Conservation (phyloP, 1,284 basidiomycete species). For the Gomphus sp. region DNA sequence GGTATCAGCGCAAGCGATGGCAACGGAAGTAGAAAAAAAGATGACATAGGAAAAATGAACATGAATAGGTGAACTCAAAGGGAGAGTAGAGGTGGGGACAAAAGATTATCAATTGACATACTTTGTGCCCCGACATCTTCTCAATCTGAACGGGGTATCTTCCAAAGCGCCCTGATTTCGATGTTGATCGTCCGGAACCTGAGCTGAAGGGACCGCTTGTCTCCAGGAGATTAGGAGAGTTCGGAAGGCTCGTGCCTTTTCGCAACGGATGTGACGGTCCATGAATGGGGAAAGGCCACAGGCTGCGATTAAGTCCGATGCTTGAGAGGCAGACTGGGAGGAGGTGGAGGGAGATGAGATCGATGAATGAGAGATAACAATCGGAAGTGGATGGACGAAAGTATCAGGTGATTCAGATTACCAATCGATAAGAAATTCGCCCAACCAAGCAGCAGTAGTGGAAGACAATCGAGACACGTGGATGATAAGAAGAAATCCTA, state of each 20-base stretch:
- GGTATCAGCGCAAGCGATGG: background rate
- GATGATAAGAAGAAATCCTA: background rate
- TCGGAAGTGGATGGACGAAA: background rate
- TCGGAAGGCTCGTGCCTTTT: constrained; percentile 67
- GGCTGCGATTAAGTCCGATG: constrained; percentile 54
- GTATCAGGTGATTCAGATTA: background rate
- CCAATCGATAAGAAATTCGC: background rate
- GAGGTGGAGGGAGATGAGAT: constrained; percentile 8
- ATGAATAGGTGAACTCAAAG: background rate
- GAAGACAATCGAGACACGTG: constrained; percentile 3
- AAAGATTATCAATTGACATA: background rate
- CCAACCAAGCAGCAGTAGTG: background rate
- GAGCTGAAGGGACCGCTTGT: constrained; percentile 25
- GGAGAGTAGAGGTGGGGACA: constrained; percentile 8
- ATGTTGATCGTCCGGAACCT: background rate
- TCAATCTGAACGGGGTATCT: constrained; percentile 5
- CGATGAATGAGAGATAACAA: background rate
- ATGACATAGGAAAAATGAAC: background rate
- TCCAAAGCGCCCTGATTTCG: background rate
- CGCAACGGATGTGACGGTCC: constrained; percentile 62
- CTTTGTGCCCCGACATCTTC: constrained; percentile 8
- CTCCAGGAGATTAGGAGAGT: constrained; percentile 66
- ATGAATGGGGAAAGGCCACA: constrained; percentile 48
- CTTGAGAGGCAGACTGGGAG: constrained; percentile 45
- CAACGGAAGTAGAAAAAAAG: too few relatives aligned